Conservation (phyloP, 495 filamentous ascomycete species). For the Daldinia concentrica region DNA sequence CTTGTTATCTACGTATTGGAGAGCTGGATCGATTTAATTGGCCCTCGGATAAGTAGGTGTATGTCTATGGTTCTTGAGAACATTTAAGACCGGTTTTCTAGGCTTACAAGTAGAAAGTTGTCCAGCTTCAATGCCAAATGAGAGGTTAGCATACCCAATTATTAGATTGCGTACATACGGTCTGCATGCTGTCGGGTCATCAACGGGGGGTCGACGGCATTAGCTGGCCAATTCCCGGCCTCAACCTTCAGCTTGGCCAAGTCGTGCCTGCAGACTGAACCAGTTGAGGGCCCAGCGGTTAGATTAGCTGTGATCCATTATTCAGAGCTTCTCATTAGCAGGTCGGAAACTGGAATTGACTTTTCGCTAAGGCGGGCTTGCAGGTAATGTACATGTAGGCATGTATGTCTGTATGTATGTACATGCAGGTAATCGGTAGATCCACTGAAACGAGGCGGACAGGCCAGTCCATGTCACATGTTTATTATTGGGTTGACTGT, state of each 20-base stretch:
- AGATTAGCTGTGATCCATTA: neutral
- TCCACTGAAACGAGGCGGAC: conserved; percentile 19
- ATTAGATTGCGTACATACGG: conserved; percentile 6
- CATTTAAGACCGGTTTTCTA: conserved; percentile 5
- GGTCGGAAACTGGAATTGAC: conserved; percentile 12
- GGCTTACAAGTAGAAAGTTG: neutral
- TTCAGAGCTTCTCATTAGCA: neutral
- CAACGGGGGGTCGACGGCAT: conserved; percentile 13
- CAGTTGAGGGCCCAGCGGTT: conserved; percentile 4
- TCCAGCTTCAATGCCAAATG: conserved; percentile 11
- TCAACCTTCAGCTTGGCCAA: neutral
- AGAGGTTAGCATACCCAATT: conserved; percentile 20
- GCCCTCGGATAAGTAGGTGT: neutral
- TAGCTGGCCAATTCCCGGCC: conserved; percentile 26
- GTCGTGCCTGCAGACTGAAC: conserved; percentile 4
- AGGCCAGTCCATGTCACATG: conserved; percentile 9
- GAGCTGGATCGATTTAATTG: conserved; percentile 9
- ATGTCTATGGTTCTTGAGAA: neutral
- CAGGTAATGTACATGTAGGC: neutral
- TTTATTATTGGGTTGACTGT: conserved; percentile 22
- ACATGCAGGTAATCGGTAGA: conserved; percentile 13
- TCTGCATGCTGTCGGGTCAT: conserved; percentile 13
- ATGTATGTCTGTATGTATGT: neutral
- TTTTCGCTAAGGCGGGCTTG: conserved; percentile 13
- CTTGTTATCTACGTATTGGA: conserved; percentile 9